These are phyloP conservation scores for Trypanosoma lewisi DNA, from an alignment of 208 protist species.

Conservation along the genomic window DNA sequence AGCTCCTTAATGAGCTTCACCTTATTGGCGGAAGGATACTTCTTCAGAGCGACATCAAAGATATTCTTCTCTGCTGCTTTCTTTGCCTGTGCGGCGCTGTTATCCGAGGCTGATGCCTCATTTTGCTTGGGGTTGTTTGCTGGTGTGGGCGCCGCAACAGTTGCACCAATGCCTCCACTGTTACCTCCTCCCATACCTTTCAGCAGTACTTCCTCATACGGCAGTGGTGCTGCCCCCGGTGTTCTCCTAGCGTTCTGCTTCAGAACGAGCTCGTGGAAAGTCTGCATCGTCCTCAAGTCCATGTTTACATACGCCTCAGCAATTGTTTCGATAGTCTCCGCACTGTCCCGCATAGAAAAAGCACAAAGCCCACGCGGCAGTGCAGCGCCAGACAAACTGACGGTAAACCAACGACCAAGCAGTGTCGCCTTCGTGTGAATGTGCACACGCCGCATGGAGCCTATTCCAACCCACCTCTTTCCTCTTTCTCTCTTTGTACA, in stretches of 20 bases:
- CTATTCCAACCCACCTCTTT: background rate
- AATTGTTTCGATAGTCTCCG: constrained; percentile 51
- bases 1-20: constrained; percentile 45
- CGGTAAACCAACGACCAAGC: constrained; percentile 26
- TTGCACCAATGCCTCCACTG: background rate
- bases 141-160: background rate
- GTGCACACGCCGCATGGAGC: background rate
- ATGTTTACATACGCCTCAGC: constrained; percentile 71
- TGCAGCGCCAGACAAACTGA: constrained; percentile 36
- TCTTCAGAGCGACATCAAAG: constrained; percentile 30
- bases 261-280: constrained; percentile 22
- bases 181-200: constrained; percentile 1
- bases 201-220: constrained; percentile 20
- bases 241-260: background rate
- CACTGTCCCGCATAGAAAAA: constrained; percentile 42
- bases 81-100: constrained; percentile 12
- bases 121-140: background rate
- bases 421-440: background rate
- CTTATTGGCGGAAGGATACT: constrained; percentile 29
- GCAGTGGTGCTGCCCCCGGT: background rate
- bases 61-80: constrained; percentile 23
- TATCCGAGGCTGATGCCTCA: background rate
- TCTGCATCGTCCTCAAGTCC: constrained; percentile 48
- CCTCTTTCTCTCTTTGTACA: background rate
- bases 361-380: constrained; percentile 49